phyloP scores from a whole-genome alignment of 2,329 filamentous ascomycete genomes.

The Juglanconis oblonga region DNA sequence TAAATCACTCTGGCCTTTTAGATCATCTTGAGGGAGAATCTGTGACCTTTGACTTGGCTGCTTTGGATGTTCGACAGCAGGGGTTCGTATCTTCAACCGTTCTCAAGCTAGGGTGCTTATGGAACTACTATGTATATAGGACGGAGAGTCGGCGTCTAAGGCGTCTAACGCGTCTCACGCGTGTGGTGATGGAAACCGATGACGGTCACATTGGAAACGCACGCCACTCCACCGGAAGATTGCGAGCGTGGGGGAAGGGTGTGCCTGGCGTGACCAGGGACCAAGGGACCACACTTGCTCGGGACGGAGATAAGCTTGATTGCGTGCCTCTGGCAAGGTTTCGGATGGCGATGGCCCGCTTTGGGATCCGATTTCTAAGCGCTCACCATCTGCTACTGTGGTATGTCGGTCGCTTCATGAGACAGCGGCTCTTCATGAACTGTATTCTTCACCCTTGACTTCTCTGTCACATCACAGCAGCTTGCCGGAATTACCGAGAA shows the following conservation, averaged over 20 bases:
- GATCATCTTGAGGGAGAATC: too few species aligned
- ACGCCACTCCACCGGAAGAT: slow-evolving; percentile 10
- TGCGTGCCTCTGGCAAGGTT: slow-evolving; percentile 4
- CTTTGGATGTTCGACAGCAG: too few species aligned
- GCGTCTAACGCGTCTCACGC: background rate
- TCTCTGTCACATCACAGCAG: too few species aligned
- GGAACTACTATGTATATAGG: background rate
- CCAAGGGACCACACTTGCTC: background rate
- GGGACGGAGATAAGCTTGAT: slow-evolving; percentile 16
- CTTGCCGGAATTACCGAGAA: too few species aligned
- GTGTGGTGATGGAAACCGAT: background rate
- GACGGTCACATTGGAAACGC: background rate
- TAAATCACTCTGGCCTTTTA: too few species aligned
- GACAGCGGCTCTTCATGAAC: background rate
- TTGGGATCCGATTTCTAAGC: slow-evolving; percentile 15
- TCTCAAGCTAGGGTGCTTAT: too few species aligned
- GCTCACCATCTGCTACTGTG: background rate
- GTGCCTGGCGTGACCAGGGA: background rate
- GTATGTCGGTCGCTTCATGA: background rate
- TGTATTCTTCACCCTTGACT: background rate
- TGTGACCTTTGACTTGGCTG: too few species aligned
- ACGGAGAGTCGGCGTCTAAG: background rate
- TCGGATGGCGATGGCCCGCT: slow-evolving; percentile 11
- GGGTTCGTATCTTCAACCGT: background rate
- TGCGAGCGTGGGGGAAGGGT: slow-evolving; percentile 1